Base-by-base conservation (phyloP, 1,139 yeast species). In the Debaryomycetaceae sp. region DNA sequence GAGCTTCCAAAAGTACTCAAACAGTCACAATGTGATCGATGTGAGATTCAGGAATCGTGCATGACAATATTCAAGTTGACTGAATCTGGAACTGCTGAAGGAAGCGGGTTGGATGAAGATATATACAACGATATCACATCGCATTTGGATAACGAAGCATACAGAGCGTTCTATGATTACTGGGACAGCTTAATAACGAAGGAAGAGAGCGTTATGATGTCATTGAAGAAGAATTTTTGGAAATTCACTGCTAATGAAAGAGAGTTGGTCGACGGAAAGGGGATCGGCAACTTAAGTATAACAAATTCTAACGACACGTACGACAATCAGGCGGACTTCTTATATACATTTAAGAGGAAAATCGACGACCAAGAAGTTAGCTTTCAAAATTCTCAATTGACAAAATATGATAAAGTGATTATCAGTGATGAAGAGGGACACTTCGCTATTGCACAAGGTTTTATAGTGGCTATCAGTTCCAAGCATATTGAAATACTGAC, bases 401-500 rank as follows among this genome's bases (percentile, higher is more conserved):
- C 68, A 0, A 70, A 68, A 37, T 66, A 70, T 51, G 93, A 85
- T 57, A 63, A 79, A 36, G 77, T 91, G 1, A 73, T 86, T 22
- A 69, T 90, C 1, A 88, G 97, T 56, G 96, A 88, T 59, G 95
- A 87, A 55, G 53, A 63, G 0, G 96, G 96, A 1, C 90, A 85
- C 60, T 83, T 84, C 61, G 87, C 89, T 0, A 58, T 90, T 27
- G 81, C 90, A 1, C 73, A 73, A 45, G 97, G 96, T 0, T 64
- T 62, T 41, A 71, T 90, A 5, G 62, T 70, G 8, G 56, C 63
- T 2, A 65, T 87, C 0, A 61, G 72, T 24, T 61, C 70, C 0
- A 63, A 63, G 20, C 49, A 54, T 6, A 57, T 80, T 7, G 59
- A 62, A 1, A 66, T 86, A 1, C 58, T 76, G 1, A 76, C 85